These are phyloP conservation scores for Pestalotiopsis sp. DNA, from an alignment of 2,329 filamentous ascomycete genomes.

Conservation along the genomic window DNA sequence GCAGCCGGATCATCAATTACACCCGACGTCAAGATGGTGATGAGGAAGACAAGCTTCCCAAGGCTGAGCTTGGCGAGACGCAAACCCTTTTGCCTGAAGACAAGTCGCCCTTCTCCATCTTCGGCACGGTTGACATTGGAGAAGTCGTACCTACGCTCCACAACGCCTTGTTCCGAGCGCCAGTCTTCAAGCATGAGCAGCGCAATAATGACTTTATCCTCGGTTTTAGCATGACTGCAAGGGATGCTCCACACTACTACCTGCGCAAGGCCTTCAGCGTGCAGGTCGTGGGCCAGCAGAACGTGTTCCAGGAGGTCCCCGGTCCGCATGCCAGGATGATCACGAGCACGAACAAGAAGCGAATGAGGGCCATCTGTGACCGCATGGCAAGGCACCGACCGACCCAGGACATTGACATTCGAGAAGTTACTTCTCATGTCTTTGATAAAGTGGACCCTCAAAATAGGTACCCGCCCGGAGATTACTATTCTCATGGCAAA, in stretches of 20 bases:
- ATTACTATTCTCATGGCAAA: slow-evolving; percentile 2
- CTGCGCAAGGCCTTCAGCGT: slow-evolving; percentile 89
- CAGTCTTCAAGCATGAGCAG: slow-evolving; percentile 84
- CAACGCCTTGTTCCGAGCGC: slow-evolving; percentile 93
- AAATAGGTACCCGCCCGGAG: slow-evolving; percentile 48
- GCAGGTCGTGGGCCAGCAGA: slow-evolving; percentile 88
- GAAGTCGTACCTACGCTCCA: slow-evolving; percentile 89
- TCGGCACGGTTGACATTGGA: slow-evolving; percentile 89
- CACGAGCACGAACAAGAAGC: slow-evolving; percentile 94
- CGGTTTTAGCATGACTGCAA: slow-evolving; percentile 77
- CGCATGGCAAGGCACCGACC: slow-evolving; percentile 81
- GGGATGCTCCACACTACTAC: slow-evolving; percentile 78
- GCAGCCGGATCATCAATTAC: slow-evolving; percentile 93
- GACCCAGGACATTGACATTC: slow-evolving; percentile 69
- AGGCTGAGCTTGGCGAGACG: slow-evolving; percentile 85
- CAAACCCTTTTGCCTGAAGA: slow-evolving; percentile 89
- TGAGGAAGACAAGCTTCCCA: slow-evolving; percentile 76
- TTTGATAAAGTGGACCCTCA: slow-evolving; percentile 93
- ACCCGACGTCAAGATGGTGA: slow-evolving; percentile 81
- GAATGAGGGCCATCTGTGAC: slow-evolving; percentile 94
- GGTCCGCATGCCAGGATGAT: slow-evolving; percentile 93
- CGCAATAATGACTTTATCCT: slow-evolving; percentile 85
- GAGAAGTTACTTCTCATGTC: slow-evolving; percentile 90
- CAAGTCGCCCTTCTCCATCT: slow-evolving; percentile 93
- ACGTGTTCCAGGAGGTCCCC: slow-evolving; percentile 89